Evolutionary conservation across 2,329 filamentous ascomycete species (phyloP).

Genomic region (Stachybotrys chartarum): DNA sequence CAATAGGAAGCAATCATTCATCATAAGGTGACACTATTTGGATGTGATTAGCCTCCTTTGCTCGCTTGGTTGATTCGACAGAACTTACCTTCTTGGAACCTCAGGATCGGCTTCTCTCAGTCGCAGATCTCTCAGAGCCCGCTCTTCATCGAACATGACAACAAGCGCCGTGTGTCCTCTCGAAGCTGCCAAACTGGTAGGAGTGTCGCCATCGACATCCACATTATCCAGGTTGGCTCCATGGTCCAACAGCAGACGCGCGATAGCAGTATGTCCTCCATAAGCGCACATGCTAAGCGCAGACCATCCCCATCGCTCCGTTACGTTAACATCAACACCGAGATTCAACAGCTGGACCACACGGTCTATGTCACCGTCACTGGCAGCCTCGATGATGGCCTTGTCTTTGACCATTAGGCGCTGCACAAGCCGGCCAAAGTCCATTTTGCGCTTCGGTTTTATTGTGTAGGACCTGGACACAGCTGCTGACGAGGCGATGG

Average conservation of each 20-base stretch:
- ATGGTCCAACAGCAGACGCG: conserved; percentile 22
- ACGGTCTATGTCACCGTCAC: conserved; percentile 9
- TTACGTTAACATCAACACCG: conserved; percentile 26
- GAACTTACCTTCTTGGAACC: not conserved
- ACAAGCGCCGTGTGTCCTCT: not conserved
- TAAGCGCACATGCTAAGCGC: conserved; percentile 19
- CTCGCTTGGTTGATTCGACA: too few species aligned
- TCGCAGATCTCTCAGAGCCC: not conserved
- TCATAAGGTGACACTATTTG: too few species aligned
- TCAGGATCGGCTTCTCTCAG: not conserved
- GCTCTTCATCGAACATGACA: not conserved
- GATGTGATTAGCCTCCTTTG: too few species aligned
- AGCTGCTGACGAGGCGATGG: not conserved
- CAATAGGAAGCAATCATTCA: too few species aligned
- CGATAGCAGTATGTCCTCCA: conserved; percentile 14
- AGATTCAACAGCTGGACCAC: conserved; percentile 14
- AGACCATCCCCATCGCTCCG: conserved; percentile 20
- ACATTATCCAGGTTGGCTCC: conserved; percentile 20
- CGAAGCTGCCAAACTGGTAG: not conserved
- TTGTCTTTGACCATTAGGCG: not conserved
- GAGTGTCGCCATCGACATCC: not conserved
- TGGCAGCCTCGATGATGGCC: not conserved
- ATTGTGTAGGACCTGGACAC: not conserved
- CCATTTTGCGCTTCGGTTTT: not conserved
- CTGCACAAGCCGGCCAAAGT: not conserved